These are phyloP conservation scores for Oidium heveae DNA, from an alignment of 2,329 filamentous ascomycete genomes.

Conservation along the genomic window DNA sequence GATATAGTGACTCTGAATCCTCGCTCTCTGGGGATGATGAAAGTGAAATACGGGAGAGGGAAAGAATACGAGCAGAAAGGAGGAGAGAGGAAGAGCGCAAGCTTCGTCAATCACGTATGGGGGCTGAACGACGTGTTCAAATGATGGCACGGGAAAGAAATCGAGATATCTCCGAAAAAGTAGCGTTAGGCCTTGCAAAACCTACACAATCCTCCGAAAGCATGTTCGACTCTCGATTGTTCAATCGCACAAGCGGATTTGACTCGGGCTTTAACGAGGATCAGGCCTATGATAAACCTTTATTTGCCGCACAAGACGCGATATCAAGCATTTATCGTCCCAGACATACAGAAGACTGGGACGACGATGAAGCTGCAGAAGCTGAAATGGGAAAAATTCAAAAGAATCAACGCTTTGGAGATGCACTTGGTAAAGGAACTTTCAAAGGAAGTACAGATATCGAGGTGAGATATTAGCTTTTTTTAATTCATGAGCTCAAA, in stretches of 20 bases:
- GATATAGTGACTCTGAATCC: constrained; percentile 26
- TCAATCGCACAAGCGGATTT: constrained; percentile 84
- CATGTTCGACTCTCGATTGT: constrained; percentile 91
- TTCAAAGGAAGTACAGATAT: constrained; percentile 72
- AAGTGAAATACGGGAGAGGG: constrained; percentile 47
- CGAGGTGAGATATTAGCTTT: constrained; percentile 30
- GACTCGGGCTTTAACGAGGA: constrained; percentile 90
- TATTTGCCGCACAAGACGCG: constrained; percentile 88
- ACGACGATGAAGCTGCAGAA: constrained; percentile 56
- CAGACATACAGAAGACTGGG: constrained; percentile 46
- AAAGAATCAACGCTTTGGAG: constrained; percentile 53
- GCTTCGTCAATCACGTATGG: constrained; percentile 83
- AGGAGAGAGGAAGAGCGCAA: constrained; percentile 69
- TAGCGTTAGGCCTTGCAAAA: constrained; percentile 81
- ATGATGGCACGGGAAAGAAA: constrained; percentile 88
- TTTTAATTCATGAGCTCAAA: not conserved
- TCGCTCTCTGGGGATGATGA: constrained; percentile 19
- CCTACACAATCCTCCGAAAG: constrained; percentile 76
- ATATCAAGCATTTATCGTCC: constrained; percentile 87
- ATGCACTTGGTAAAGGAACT: constrained; percentile 68
- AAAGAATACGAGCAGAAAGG: constrained; percentile 52
- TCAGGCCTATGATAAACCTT: constrained; percentile 86
- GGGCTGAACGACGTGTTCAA: constrained; percentile 70
- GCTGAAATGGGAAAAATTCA: constrained; percentile 72
- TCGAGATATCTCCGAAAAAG: constrained; percentile 90